A percentile compares a stretch with the other conserved stretches of the same genome.
These are phyloP conservation scores for Candida schatavii DNA, from an alignment of 805 yeast species.

Conservation along the genomic window DNA sequence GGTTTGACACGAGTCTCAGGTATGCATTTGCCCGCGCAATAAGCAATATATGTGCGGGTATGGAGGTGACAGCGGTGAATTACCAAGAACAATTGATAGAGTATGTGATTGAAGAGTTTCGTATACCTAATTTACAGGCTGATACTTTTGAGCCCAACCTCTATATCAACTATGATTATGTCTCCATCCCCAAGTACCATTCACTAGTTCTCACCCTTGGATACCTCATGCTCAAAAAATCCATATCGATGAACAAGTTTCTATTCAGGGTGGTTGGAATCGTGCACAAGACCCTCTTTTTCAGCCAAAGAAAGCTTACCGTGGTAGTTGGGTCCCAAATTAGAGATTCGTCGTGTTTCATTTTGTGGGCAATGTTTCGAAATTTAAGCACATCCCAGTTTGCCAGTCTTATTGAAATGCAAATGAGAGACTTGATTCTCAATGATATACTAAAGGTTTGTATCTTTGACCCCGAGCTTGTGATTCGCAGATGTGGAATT, in stretches of 20 bases:
- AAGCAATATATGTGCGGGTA: slow-evolving; percentile 42
- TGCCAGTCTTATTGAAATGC: neutral
- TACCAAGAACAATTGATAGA: slow-evolving; percentile 42
- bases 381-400: slow-evolving; percentile 21
- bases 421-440: slow-evolving; percentile 16
- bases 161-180: slow-evolving; percentile 23
- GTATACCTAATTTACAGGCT: slow-evolving; percentile 13
- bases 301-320: slow-evolving; percentile 55
- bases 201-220: slow-evolving; percentile 60
- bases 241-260: slow-evolving; percentile 17
- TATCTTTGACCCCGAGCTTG: slow-evolving; percentile 70
- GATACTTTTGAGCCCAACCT: slow-evolving; percentile 9
- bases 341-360: slow-evolving; percentile 81
- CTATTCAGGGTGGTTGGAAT: slow-evolving; percentile 32
- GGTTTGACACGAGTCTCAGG: slow-evolving; percentile 54
- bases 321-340: slow-evolving; percentile 62
- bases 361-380: slow-evolving; percentile 74
- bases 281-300: slow-evolving; percentile 45
- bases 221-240: slow-evolving; percentile 26
- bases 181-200: slow-evolving; percentile 49
- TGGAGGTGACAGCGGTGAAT: slow-evolving; percentile 31
- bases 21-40: slow-evolving; percentile 66
- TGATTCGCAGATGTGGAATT: slow-evolving; percentile 74
- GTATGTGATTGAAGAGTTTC: slow-evolving; percentile 32
- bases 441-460: slow-evolving; percentile 48